Evolutionary conservation across 108 stramenopile species (phyloP).

Genomic region (Nitzschia inconspicua): DNA sequence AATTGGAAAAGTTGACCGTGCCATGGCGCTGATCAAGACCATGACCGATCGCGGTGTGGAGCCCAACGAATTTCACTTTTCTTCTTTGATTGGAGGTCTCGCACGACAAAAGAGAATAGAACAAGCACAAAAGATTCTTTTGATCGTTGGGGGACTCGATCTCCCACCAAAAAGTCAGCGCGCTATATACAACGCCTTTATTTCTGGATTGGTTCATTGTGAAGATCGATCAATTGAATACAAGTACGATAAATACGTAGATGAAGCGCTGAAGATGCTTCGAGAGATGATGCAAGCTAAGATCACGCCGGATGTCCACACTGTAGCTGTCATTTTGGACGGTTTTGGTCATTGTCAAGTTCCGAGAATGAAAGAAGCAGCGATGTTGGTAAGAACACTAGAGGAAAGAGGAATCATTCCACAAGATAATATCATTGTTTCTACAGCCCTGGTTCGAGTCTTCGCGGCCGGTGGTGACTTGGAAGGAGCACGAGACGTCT

Average conservation of each 20-base stretch:
- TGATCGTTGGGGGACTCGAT: constrained; percentile 36
- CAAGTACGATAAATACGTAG: constrained; percentile 21
- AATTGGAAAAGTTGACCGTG: constrained; percentile 52
- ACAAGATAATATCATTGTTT: constrained; percentile 39
- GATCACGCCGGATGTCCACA: constrained; percentile 56
- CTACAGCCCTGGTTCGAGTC: constrained; percentile 63
- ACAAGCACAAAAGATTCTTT: constrained; percentile 58
- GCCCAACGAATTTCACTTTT: constrained; percentile 75
- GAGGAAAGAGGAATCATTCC: constrained; percentile 39
- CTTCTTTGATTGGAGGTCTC: constrained; percentile 69
- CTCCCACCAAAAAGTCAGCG: constrained; percentile 14
- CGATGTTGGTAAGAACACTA: constrained; percentile 46
- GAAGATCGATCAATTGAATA: constrained; percentile 12
- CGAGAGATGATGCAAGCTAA: constrained; percentile 52
- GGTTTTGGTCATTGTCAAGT: constrained; percentile 58
- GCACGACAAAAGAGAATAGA: constrained; percentile 52
- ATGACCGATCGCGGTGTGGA: constrained; percentile 60
- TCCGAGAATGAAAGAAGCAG: constrained; percentile 63
- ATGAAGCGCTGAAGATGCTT: constrained; percentile 46
- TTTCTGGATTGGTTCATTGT: constrained; percentile 53
- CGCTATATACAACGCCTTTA: constrained; percentile 71
- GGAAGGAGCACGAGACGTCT: constrained; percentile 45
- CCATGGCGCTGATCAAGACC: constrained; percentile 38
- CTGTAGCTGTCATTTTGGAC: constrained; percentile 56
- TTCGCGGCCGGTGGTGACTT: constrained; percentile 51